Evolutionary conservation across 108 stramenopile genomes (phyloP).

Genomic region (Skeletonema costatum): DNA sequence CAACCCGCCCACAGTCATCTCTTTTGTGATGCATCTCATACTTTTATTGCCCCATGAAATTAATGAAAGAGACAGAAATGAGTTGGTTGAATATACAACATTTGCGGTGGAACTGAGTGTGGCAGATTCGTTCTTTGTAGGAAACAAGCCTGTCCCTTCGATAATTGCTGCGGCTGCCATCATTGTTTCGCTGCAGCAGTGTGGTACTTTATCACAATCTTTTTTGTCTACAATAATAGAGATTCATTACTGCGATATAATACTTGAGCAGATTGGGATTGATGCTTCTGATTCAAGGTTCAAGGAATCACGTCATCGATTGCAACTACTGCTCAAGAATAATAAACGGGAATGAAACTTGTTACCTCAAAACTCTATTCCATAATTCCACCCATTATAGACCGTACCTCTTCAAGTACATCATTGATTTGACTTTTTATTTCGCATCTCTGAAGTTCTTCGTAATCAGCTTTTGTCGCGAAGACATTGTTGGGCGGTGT

Average conservation of each 20-base stretch:
- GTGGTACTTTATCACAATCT: not conserved
- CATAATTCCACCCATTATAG: not conserved
- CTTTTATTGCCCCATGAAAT: not conserved
- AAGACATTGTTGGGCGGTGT: not conserved
- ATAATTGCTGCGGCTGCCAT: not conserved
- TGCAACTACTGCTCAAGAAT: not conserved
- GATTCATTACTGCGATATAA: not conserved
- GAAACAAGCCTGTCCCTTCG: not conserved
- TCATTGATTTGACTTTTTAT: constrained; percentile 22
- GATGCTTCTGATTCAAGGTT: not conserved
- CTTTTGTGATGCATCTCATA: not conserved
- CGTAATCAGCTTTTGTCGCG: constrained; percentile 17
- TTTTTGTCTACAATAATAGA: not conserved
- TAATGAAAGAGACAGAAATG: not conserved
- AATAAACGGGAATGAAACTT: not conserved
- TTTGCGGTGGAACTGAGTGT: not conserved
- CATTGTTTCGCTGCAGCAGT: not conserved
- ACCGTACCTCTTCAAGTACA: constrained; percentile 10
- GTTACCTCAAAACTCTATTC: not conserved
- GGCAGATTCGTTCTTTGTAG: not conserved
- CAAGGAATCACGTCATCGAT: not conserved
- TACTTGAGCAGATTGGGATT: not conserved
- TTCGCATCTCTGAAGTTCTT: not conserved
- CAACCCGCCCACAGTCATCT: not conserved
- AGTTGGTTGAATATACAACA: not conserved